phyloP scores from a whole-genome alignment of 2,329 filamentous ascomycete species.

The Penicillium griseofulvum region DNA sequence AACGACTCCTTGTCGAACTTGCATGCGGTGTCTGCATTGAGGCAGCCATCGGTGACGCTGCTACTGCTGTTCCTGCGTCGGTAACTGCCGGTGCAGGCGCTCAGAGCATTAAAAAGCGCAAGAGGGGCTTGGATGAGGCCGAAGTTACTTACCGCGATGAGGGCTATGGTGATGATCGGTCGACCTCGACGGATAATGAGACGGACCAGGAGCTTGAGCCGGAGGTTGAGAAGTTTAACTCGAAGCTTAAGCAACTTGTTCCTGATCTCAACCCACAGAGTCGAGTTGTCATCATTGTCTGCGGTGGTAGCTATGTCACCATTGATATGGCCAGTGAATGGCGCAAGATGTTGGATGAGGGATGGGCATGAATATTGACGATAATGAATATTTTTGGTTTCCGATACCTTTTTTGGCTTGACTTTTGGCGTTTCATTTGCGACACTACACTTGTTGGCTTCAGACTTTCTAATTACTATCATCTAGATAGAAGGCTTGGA shows the following conservation, averaged over 20 bases:
- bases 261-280: conserved; percentile 63
- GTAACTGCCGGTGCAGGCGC: conserved; percentile 5
- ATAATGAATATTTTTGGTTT: not conserved
- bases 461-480: not conserved
- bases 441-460: not conserved
- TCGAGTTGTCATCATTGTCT: conserved; percentile 80
- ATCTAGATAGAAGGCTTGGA: not conserved
- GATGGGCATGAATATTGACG: conserved; percentile 32
- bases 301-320: conserved; percentile 70
- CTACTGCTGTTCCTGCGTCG: conserved; percentile 8
- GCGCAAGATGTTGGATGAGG: conserved; percentile 45
- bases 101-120: conserved; percentile 30
- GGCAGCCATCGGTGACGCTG: conserved; percentile 39
- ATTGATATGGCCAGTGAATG: conserved; percentile 61
- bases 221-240: conserved; percentile 23
- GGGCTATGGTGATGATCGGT: conserved; percentile 38
- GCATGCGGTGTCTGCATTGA: conserved; percentile 79
- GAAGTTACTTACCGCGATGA: conserved; percentile 27
- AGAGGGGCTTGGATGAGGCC: conserved; percentile 17
- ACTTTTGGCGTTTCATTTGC: conserved; percentile 5
- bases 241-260: conserved; percentile 59
- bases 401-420: conserved; percentile 8
- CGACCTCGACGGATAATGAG: conserved; percentile 29
- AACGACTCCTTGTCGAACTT: conserved; percentile 75
- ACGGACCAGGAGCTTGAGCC: conserved; percentile 22